A percentile compares a stretch with the other conserved stretches of the same genome.
These are phyloP conservation scores for Tephrocybe sp. DNA, from an alignment of 768 basidiomycete species.

Conservation along the genomic window DNA sequence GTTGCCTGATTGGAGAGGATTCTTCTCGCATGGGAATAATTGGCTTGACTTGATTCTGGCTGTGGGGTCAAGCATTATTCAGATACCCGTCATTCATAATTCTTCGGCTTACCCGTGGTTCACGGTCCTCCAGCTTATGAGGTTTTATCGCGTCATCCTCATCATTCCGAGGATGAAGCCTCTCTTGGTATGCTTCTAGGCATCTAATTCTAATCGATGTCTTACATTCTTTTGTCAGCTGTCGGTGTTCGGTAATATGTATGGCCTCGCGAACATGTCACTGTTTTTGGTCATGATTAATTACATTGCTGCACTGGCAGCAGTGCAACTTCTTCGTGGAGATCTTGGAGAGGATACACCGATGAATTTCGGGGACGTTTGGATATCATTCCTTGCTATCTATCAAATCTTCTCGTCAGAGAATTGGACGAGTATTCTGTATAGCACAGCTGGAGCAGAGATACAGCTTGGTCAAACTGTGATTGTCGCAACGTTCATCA, in stretches of 20 bases:
- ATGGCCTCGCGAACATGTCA: slow-evolving; percentile 88
- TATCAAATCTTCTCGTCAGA: slow-evolving; percentile 93
- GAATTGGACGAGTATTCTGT: slow-evolving; percentile 86
- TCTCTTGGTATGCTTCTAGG: slow-evolving; percentile 58
- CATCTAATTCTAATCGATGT: not conserved
- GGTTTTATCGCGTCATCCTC: slow-evolving; percentile 92
- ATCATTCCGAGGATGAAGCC: slow-evolving; percentile 90
- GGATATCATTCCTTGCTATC: slow-evolving; percentile 80
- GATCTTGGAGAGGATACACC: slow-evolving; percentile 53
- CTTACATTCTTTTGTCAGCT: slow-evolving; percentile 41
- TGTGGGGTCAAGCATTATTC: slow-evolving; percentile 72
- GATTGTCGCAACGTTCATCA: slow-evolving; percentile 68
- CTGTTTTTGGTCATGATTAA: slow-evolving; percentile 88
- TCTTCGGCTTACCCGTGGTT: slow-evolving; percentile 82
- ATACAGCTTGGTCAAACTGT: slow-evolving; percentile 62
- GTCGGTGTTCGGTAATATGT: slow-evolving; percentile 89
- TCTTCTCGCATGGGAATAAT: slow-evolving; percentile 66
- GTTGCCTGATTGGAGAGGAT: slow-evolving; percentile 80
- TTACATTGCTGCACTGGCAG: slow-evolving; percentile 79
- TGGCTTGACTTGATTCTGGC: slow-evolving; percentile 77
- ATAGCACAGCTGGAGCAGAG: slow-evolving; percentile 61
- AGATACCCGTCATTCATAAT: slow-evolving; percentile 72
- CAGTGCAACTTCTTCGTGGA: slow-evolving; percentile 82
- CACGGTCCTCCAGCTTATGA: slow-evolving; percentile 77
- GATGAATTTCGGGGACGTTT: slow-evolving; percentile 81